phyloP scores from a whole-genome alignment of 2,329 filamentous ascomycete genomes.

The Pyrenophora teres region DNA sequence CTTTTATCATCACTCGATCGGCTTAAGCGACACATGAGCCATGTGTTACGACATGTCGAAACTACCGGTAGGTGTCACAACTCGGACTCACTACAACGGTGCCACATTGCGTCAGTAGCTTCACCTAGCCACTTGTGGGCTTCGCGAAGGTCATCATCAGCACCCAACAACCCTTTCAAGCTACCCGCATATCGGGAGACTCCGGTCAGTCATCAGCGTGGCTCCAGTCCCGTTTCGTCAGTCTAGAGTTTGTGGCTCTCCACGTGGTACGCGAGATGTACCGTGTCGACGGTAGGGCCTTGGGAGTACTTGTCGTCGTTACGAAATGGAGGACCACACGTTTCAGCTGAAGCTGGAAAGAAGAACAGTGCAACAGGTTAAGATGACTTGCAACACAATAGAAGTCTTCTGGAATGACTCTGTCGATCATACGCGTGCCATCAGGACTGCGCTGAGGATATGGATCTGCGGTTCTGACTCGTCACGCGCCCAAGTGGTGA shows the following conservation, averaged over 20 bases:
- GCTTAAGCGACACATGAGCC: neutral
- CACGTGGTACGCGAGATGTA: conserved; percentile 11
- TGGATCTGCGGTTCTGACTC: conserved; percentile 13
- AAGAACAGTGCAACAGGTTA: neutral
- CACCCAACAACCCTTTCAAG: neutral
- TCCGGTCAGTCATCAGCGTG: neutral
- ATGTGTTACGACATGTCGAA: too few relatives aligned
- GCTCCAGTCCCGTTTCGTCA: conserved; percentile 8
- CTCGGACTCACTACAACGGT: neutral
- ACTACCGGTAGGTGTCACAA: neutral
- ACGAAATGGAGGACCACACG: neutral
- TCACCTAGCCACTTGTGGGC: neutral
- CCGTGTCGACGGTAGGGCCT: neutral
- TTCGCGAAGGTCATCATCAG: neutral
- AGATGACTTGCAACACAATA: conserved; percentile 1
- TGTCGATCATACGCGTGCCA: conserved; percentile 1
- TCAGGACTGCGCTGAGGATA: conserved; percentile 2
- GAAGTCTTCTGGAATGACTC: conserved; percentile 10
- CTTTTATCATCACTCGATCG: neutral
- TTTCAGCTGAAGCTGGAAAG: neutral
- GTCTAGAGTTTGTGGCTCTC: conserved; percentile 1
- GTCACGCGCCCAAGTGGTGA: conserved; percentile 1
- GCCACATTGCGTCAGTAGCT: conserved; percentile 6
- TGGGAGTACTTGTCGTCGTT: neutral
- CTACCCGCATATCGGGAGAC: conserved; percentile 1